Percentiles rank a stretch among this genome's conserved stretches.
phyloP scores from a whole-genome alignment of 2,329 filamentous ascomycete genomes.

The Phyllosticta capitalensis region DNA sequence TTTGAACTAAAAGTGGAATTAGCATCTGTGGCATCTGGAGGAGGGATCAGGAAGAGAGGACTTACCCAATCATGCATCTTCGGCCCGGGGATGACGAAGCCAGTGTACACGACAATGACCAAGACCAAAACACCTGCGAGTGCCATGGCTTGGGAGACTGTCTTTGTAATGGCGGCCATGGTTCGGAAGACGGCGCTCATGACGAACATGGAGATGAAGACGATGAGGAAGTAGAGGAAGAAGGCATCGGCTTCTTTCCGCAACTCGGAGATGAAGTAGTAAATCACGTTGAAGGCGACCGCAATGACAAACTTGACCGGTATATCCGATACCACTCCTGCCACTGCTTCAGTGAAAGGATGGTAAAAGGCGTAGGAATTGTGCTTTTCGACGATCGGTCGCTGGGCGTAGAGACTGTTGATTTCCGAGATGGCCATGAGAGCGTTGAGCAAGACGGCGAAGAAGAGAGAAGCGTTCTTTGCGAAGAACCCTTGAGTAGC shows the following conservation, averaged over 20 bases:
- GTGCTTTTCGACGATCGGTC: slow-evolving; percentile 87
- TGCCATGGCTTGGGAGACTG: slow-evolving; percentile 48
- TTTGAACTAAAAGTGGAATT: too few species aligned
- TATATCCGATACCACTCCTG: slow-evolving; percentile 74
- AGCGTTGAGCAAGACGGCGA: slow-evolving; percentile 51
- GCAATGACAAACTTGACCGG: slow-evolving; percentile 67
- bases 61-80: slow-evolving; percentile 36
- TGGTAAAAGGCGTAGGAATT: slow-evolving; percentile 78
- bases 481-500: slow-evolving; percentile 45
- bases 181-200: slow-evolving; percentile 81
- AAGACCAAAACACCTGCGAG: slow-evolving; percentile 49
- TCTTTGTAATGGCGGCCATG: slow-evolving; percentile 64
- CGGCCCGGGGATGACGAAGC: slow-evolving; percentile 58
- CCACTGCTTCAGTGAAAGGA: slow-evolving; percentile 72
- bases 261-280: slow-evolving; percentile 82
- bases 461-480: slow-evolving; percentile 50
- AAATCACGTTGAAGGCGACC: slow-evolving; percentile 63
- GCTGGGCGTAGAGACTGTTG: slow-evolving; percentile 60
- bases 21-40: too few species aligned
- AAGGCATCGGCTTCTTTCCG: slow-evolving; percentile 63
- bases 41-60: too few species aligned
- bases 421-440: slow-evolving; percentile 45
- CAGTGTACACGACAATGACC: slow-evolving; percentile 56
- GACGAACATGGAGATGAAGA: slow-evolving; percentile 49
- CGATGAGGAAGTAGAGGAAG: slow-evolving; percentile 74